A percentile compares a stretch with the other conserved stretches of the same genome.
Evolutionary conservation across 257 asterid species (phyloP).

Genomic region (Handroanthus guayacan): DNA sequence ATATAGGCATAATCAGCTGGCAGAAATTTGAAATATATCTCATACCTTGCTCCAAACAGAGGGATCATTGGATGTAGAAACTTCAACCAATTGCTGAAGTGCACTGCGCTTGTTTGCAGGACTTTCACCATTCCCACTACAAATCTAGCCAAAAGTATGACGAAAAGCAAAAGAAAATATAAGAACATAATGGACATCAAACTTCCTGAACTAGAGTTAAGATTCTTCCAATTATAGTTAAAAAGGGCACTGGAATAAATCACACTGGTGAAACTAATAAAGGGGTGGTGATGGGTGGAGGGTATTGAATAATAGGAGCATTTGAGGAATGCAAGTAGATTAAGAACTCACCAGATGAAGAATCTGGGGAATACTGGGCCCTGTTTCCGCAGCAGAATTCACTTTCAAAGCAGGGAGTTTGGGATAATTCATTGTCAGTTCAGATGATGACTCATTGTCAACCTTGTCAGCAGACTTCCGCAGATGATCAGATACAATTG

Average conservation of each 20-base stretch:
- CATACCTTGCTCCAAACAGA: constrained; percentile 91
- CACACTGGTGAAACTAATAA: neutral
- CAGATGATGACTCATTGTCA: constrained; percentile 62
- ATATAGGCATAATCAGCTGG: neutral
- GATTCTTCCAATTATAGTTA: constrained; percentile 5
- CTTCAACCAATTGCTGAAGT: constrained; percentile 89
- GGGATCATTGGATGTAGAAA: constrained; percentile 68
- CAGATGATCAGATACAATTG: constrained; percentile 60
- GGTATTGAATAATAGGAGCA: constrained; percentile 20
- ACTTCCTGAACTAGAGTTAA: constrained; percentile 18
- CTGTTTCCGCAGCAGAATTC: constrained; percentile 64
- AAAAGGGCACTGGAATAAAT: neutral
- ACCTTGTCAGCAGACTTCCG: constrained; percentile 51
- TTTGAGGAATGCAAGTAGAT: constrained; percentile 16
- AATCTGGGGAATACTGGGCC: constrained; percentile 94
- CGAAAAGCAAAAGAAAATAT: constrained; percentile 9
- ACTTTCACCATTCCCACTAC: constrained; percentile 79
- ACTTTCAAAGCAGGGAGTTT: constrained; percentile 57
- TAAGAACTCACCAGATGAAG: constrained; percentile 83
- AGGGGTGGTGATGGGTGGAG: constrained; percentile 7
- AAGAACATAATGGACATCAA: constrained; percentile 32
- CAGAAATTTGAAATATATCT: constrained; percentile 17
- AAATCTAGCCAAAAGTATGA: constrained; percentile 58
- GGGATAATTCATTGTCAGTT: constrained; percentile 55
- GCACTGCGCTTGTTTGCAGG: constrained; percentile 71